Percentiles rank a stretch among this genome's conserved stretches.
Evolutionary conservation across 2,329 filamentous ascomycete genomes (phyloP).

Genomic region (Paramyrothecium roridum): DNA sequence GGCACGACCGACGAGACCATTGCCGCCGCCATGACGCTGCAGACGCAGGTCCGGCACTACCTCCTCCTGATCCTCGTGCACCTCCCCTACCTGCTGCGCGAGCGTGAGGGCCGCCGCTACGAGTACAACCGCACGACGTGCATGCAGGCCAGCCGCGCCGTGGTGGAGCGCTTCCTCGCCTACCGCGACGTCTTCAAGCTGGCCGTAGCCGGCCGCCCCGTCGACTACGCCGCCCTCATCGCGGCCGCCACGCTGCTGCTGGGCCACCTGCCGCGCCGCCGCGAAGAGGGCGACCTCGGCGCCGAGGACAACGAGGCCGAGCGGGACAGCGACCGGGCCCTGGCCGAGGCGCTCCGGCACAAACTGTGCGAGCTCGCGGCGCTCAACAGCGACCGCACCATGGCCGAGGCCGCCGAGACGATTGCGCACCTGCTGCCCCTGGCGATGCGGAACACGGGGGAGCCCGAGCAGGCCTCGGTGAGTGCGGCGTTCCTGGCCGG

Average conservation of each 20-base stretch:
- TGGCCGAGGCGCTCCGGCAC: conserved; percentile 32
- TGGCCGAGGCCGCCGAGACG: conserved; percentile 37
- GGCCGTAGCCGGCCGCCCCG: conserved; percentile 32
- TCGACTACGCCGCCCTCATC: conserved; percentile 50
- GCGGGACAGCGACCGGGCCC: conserved; percentile 23
- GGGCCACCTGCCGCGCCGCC: conserved; percentile 40
- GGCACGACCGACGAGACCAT: conserved; percentile 10
- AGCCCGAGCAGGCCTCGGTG: not conserved
- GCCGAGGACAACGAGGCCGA: conserved; percentile 14
- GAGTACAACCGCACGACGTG: conserved; percentile 41
- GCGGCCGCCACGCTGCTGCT: conserved; percentile 49
- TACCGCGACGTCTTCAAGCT: conserved; percentile 31
- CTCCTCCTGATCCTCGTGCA: conserved; percentile 50
- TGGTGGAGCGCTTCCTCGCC: conserved; percentile 45
- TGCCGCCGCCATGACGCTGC: conserved; percentile 22
- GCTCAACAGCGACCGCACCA: conserved; percentile 36
- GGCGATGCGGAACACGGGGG: conserved; percentile 4
- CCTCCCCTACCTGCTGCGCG: conserved; percentile 50
- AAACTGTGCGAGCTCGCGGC: conserved; percentile 35
- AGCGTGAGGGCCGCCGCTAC: conserved; percentile 39
- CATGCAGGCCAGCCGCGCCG: conserved; percentile 46
- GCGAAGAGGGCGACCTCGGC: conserved; percentile 7
- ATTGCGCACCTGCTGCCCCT: conserved; percentile 41
- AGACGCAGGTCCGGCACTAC: conserved; percentile 49
- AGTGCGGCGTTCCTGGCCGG: not conserved